Evolutionary conservation across 2,329 filamentous ascomycete genomes (phyloP), one percentile per base, ranked within the genome.

Genomic region (Pleurostoma richardsiae): DNA sequence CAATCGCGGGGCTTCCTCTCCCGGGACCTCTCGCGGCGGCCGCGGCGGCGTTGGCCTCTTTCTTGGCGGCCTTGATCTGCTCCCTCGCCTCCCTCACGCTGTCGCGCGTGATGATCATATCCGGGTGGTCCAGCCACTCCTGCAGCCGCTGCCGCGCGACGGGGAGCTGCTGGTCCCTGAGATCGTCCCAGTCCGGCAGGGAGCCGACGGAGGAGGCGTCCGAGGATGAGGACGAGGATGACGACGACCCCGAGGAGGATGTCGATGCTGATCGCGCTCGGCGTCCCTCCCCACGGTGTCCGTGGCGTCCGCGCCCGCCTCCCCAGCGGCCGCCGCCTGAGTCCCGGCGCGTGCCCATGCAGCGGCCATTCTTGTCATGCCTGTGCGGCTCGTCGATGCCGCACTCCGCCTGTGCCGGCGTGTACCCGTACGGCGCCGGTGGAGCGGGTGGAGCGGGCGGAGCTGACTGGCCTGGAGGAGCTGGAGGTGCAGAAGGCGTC

Each of bases 161-260:
- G 2, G 74, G 70, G 2, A 82, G 63, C 57, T 80, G 77, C 19
- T 63, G 55, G 44, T 73, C 71, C 10, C 59, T 60, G 3, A 82
- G 63, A 39, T 76, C 69, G 47, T 80, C 73, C 54, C 74, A 74
- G 45, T 75, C 70, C 0, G 77, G 76, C 1, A 83, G 72, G 3
- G 76, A 80, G 33, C 72, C 77, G 45, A 80, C 61, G 3, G 73
- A 76, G 1, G 62, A 69, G 4, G 53, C 60, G 1, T 65, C 67
- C 0, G 64, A 65, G 0, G 51, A 52, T 1, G 65, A 69, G 0
- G 67, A 68, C 0, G 54, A 53, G 1, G 62, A 62, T 1, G 65
- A 68, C 10, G 57, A 67, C 7, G 60, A 61, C 1, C 64, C 68
- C 0, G 61, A 66, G 0, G 66, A 70, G n/a, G 60, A 63, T 49